Percentiles rank a stretch among this genome's conserved stretches.
These are phyloP conservation scores for Diplodia scrobiculata DNA, from an alignment of 2,329 filamentous ascomycete species.

Conservation along the genomic window DNA sequence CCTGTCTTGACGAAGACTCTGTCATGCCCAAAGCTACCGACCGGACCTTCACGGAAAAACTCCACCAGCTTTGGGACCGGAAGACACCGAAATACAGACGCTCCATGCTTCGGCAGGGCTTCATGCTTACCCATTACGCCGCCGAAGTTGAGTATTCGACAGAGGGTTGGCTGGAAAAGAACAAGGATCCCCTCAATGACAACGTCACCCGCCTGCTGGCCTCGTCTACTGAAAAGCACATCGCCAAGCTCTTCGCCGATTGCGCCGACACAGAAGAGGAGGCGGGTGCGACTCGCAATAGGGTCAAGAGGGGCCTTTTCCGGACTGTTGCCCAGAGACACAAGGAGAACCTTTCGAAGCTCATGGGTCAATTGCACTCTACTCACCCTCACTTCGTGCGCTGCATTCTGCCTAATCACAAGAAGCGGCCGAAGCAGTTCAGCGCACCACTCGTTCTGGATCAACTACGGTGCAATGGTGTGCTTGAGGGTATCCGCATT, in stretches of 20 bases:
- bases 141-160: constrained; percentile 98
- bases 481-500: constrained; percentile 97
- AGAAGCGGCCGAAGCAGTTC: constrained; percentile 92
- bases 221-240: constrained; percentile 76
- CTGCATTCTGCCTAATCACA: constrained; percentile 97
- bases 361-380: constrained; percentile 92
- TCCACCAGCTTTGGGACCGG: constrained; percentile 95
- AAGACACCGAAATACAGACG: constrained; percentile 92
- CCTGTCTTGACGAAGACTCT: constrained; percentile 93
- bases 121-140: constrained; percentile 94
- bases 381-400: constrained; percentile 98
- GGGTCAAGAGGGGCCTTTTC: constrained; percentile 97
- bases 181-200: constrained; percentile 97
- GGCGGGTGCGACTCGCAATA: constrained; percentile 65
- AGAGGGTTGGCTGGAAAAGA: constrained; percentile 94
- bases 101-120: constrained; percentile 84
- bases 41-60: constrained; percentile 93
- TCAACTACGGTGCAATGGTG: constrained; percentile 97
- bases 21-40: constrained; percentile 99
- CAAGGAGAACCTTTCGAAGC: constrained; percentile 95
- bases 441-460: constrained; percentile 90
- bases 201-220: constrained; percentile 90
- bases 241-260: constrained; percentile 82
- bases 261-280: constrained; percentile 83
- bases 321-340: constrained; percentile 94